Evolutionary conservation across 345 rosid species (phyloP).

Genomic region (Eucalyptus marginata): DNA sequence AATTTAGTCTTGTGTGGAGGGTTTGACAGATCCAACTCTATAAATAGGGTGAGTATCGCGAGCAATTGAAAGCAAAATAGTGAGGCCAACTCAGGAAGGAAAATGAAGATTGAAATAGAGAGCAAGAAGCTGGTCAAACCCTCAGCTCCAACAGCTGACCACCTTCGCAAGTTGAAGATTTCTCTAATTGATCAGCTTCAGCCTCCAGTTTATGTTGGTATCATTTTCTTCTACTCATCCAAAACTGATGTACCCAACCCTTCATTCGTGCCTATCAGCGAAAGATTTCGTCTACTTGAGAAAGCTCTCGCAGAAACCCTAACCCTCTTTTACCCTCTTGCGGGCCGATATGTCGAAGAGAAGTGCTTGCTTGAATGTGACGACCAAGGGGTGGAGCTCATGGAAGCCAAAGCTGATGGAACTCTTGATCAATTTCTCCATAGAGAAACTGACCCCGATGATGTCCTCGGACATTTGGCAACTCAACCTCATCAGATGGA

Average conservation of each 20-base stretch:
- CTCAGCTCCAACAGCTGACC: slow-evolving; percentile 26
- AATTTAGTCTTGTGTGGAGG: background rate
- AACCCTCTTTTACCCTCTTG: slow-evolving; percentile 7
- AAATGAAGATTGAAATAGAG: slow-evolving; percentile 9
- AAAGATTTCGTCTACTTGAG: slow-evolving; percentile 9
- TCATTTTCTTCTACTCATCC: background rate
- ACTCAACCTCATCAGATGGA: background rate
- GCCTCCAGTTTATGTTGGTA: slow-evolving; percentile 10
- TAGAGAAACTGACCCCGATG: background rate
- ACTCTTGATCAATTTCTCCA: background rate
- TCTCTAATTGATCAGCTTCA: slow-evolving; percentile 34
- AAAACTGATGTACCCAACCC: background rate
- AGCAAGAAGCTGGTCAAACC: slow-evolving; percentile 30
- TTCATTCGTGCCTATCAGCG: background rate
- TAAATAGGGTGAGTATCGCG: background rate
- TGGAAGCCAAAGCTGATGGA: background rate
- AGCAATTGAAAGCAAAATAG: background rate
- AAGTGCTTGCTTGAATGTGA: background rate
- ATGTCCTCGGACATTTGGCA: background rate
- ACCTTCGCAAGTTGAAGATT: slow-evolving; percentile 10
- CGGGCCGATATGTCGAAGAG: background rate
- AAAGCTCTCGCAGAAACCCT: slow-evolving; percentile 9
- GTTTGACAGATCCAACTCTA: background rate
- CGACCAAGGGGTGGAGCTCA: slow-evolving; percentile 11
- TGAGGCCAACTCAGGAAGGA: background rate